Evolutionary conservation across 371 early-diverging fungal species (phyloP), one percentile per base, ranked within the genome.

Genomic region (Parasitella parasitica): DNA sequence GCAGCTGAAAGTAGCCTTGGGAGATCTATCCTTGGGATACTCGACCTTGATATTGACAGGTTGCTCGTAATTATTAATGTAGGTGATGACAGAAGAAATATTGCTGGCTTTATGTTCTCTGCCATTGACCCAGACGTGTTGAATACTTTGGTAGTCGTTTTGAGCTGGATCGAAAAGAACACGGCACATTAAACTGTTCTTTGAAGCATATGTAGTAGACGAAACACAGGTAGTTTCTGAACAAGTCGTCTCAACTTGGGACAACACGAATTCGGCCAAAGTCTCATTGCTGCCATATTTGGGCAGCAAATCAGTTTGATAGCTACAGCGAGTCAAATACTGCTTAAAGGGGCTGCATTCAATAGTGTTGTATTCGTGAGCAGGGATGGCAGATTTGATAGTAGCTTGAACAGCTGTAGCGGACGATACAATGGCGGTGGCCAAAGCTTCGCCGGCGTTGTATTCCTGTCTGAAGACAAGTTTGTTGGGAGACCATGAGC

Each of bases 151-250:
- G 24, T 24, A 46, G 7, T 48, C 13, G 12, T 66, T 58, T 6
- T 48, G 51, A n/a, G 22, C 37, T n/a, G 51, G 46, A 43, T 77
- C 67, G 15, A 77, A 68, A 6, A 41, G 22, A 20, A 74, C 43
- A 20, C 78, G 63, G 30, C 80, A 85, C 55, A 75, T 59, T 16
- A 63, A 59, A 52, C 70, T 81, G 69, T 80, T 75, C 57, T 80
- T 61, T 11, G 75, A 54, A 2, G 54, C 38, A 18, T 61, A 73
- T 2, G 58, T 57, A 12, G 57, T 70, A n/a, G 70, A 46, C 0
- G 65, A 55, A 15, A 53, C 39, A 27, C 76, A 76, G 0, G 37
- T 20, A 0, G 37, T 52, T 6, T 62, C 60, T 6, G 56, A 35
- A 49, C 76, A 78, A 13, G 20, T 34, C 26, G 64, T 67, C 4